A percentile compares a stretch with the other conserved stretches of the same genome.
Conservation (phyloP, 129 eudicot genomes). For the Helianthus tuberosus region DNA sequence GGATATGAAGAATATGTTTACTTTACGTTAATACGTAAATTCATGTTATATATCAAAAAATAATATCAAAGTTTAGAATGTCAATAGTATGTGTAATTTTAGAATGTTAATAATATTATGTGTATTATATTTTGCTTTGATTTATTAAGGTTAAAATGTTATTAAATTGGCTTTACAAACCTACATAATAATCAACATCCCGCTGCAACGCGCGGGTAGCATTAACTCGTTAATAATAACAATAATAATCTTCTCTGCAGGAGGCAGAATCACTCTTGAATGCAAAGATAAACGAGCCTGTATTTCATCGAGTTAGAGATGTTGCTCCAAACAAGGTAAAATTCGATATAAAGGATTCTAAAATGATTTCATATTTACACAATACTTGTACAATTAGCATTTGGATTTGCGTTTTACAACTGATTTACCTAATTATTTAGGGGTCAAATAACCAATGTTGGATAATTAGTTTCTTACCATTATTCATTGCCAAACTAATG, state of each 20-base stretch:
- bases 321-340: slow-evolving; percentile 99
- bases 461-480: neutral
- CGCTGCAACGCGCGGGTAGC: too few relatives aligned
- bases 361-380: neutral
- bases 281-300: slow-evolving; percentile 64
- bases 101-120: too few relatives aligned
- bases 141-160: too few relatives aligned
- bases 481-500: neutral
- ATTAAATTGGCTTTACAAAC: too few relatives aligned
- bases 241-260: slow-evolving; percentile 39
- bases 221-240: neutral
- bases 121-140: too few relatives aligned
- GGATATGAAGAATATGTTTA: too few relatives aligned
- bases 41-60: too few relatives aligned
- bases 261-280: slow-evolving; percentile 77
- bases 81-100: too few relatives aligned
- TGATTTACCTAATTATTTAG: neutral
- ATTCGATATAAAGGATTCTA: neutral
- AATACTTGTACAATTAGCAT: neutral
- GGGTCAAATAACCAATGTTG: slow-evolving; percentile 1
- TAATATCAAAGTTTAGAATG: too few relatives aligned
- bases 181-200: too few relatives aligned
- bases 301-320: slow-evolving; percentile 92
- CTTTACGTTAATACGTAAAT: too few relatives aligned
- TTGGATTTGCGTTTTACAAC: neutral